phyloP scores from a whole-genome alignment of 495 filamentous ascomycete genomes.

The Penicillium egyptiacum region DNA sequence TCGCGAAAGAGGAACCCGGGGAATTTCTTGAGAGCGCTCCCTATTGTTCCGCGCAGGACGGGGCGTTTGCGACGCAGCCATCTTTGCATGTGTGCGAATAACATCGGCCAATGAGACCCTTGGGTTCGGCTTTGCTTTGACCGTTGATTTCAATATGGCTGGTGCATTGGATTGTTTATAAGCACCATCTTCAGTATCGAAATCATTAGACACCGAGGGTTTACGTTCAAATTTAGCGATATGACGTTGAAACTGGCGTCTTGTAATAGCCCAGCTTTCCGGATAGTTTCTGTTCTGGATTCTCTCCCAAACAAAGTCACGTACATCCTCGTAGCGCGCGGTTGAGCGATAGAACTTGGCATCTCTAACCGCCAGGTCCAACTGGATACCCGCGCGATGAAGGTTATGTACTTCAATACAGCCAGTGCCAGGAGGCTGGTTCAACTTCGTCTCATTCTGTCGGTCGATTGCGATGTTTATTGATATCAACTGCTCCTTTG shows the following conservation, averaged over 20 bases:
- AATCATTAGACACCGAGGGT: neutral
- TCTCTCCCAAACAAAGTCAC: conserved; percentile 1
- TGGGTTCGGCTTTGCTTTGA: neutral
- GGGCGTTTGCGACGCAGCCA: neutral
- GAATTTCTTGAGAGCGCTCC: too few species aligned
- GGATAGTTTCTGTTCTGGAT: conserved; percentile 1
- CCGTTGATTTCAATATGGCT: neutral
- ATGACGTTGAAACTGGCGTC: neutral
- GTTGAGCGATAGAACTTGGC: neutral
- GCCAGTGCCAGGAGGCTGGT: neutral
- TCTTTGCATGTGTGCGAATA: neutral
- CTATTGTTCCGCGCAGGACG: too few species aligned
- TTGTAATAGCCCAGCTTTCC: neutral
- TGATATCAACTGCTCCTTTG: conserved; percentile 1
- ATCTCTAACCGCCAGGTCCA: neutral
- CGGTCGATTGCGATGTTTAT: neutral
- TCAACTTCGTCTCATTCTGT: neutral
- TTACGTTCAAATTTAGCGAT: neutral
- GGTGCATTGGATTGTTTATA: neutral
- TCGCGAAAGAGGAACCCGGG: too few species aligned
- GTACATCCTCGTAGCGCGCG: neutral
- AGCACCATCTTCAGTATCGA: neutral
- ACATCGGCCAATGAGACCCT: neutral
- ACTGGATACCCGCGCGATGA: neutral
- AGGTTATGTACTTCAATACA: conserved; percentile 1